Evolutionary conservation across 768 basidiomycete species (phyloP).

Genomic region (Boletus tomentosulus): DNA sequence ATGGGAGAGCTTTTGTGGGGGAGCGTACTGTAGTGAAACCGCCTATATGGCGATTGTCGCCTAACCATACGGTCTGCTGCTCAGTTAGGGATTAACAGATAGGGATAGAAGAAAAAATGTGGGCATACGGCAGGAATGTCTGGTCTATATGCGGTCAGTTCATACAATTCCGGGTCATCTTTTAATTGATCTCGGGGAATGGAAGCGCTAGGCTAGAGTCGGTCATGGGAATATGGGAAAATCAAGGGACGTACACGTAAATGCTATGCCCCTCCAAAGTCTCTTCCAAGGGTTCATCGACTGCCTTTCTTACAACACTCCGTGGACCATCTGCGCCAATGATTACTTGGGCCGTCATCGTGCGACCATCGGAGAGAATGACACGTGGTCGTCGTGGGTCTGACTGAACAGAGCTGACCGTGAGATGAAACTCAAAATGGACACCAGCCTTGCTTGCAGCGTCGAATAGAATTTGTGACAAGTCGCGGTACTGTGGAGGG

Average conservation of each 20-base stretch:
- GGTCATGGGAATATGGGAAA: conserved; percentile 4
- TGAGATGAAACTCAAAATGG: conserved; percentile 42
- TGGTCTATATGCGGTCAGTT: conserved; percentile 23
- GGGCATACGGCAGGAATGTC: conserved; percentile 22
- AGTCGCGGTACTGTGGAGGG: conserved; percentile 45
- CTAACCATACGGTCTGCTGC: conserved; percentile 26
- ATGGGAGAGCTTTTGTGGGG: not conserved
- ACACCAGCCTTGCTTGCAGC: conserved; percentile 48
- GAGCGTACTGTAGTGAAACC: conserved; percentile 22
- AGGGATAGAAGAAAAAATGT: not conserved
- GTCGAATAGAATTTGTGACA: conserved; percentile 46
- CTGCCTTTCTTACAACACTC: conserved; percentile 38
- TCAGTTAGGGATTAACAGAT: not conserved
- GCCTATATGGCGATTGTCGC: conserved; percentile 23
- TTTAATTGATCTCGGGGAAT: conserved; percentile 41
- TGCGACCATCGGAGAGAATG: conserved; percentile 41
- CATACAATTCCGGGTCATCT: conserved; percentile 41
- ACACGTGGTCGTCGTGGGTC: conserved; percentile 30
- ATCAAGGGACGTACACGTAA: conserved; percentile 40
- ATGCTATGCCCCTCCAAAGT: conserved; percentile 32
- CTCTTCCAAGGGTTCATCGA: conserved; percentile 31
- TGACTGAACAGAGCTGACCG: conserved; percentile 33
- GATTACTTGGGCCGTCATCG: conserved; percentile 48
- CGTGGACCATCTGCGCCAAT: conserved; percentile 61
- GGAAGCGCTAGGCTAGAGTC: conserved; percentile 31